These are phyloP conservation scores for Naganishia onofrii DNA, from an alignment of 768 basidiomycete genomes.

Conservation along the genomic window DNA sequence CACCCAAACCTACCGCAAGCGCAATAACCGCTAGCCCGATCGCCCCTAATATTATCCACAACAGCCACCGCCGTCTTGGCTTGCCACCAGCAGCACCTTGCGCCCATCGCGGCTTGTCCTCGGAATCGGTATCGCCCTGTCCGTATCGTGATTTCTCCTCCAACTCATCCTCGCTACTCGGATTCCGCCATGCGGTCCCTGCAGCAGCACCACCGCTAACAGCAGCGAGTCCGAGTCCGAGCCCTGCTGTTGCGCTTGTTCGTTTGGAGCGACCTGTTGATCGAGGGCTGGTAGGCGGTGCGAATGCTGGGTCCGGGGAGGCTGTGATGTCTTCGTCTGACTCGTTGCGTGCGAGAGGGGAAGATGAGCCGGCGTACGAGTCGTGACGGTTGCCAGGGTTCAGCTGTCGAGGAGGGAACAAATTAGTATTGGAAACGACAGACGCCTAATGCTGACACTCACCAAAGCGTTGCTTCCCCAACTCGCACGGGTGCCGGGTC, in stretches of 20 bases:
- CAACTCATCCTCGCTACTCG: constrained; percentile 41
- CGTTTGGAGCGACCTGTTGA: not conserved
- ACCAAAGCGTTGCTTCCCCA: constrained; percentile 28
- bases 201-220: constrained; percentile 36
- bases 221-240: constrained; percentile 38
- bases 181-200: constrained; percentile 32
- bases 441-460: not conserved
- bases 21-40: constrained; percentile 29
- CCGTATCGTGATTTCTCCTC: constrained; percentile 40
- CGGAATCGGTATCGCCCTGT: constrained; percentile 14
- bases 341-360: constrained; percentile 22
- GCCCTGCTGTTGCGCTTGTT: not conserved
- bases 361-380: constrained; percentile 2
- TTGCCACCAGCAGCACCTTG: constrained; percentile 17
- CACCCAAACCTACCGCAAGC: constrained; percentile 31
- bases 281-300: constrained; percentile 1
- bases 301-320: constrained; percentile 21
- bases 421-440: not conserved
- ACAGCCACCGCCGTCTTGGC: constrained; percentile 39
- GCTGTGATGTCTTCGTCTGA: constrained; percentile 5
- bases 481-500: constrained; percentile 4
- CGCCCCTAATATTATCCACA: constrained; percentile 40
- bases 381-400: constrained; percentile 2
- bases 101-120: constrained; percentile 38
- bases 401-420: not conserved